A percentile compares a stretch with the other conserved stretches of the same genome.
Evolutionary conservation across 768 basidiomycete genomes (phyloP).

Genomic region (Collybiopsis confluens): DNA sequence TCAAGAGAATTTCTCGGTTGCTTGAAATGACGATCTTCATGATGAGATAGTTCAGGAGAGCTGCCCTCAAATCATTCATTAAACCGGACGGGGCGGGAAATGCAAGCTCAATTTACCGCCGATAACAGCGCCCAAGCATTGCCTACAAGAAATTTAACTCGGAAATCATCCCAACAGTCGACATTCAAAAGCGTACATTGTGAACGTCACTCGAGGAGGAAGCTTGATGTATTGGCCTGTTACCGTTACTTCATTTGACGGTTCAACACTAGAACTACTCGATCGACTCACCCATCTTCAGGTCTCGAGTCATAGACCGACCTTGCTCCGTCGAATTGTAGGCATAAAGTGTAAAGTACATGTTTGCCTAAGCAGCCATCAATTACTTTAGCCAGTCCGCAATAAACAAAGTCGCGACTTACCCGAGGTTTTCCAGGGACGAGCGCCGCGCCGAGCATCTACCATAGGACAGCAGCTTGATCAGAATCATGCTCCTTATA

Average conservation of each 20-base stretch:
- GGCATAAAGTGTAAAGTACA: slow-evolving; percentile 8
- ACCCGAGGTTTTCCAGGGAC: slow-evolving; percentile 5
- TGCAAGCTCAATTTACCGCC: no score
- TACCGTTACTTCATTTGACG: background rate
- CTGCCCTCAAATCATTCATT: background rate
- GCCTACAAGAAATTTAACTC: slow-evolving; percentile 1
- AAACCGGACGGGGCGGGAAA: no score
- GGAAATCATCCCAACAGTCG: background rate
- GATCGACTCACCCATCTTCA: slow-evolving; percentile 15
- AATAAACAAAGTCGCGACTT: background rate
- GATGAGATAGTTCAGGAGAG: slow-evolving; percentile 31
- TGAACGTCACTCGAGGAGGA: slow-evolving; percentile 9
- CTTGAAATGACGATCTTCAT: slow-evolving; percentile 56
- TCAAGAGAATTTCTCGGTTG: slow-evolving; percentile 47
- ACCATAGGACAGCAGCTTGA: background rate
- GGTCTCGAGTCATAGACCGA: slow-evolving; percentile 14
- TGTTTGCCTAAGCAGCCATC: background rate
- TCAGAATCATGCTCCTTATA: no score
- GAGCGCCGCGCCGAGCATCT: slow-evolving; percentile 13
- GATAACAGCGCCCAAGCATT: slow-evolving; percentile 35
- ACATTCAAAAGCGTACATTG: background rate
- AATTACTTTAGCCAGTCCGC: background rate
- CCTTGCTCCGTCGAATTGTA: slow-evolving; percentile 15
- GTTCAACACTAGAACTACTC: background rate
- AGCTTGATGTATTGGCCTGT: slow-evolving; percentile 11